Base-by-base conservation (phyloP, 2,329 filamentous ascomycete genomes). In the Geosmithia putterillii region DNA sequence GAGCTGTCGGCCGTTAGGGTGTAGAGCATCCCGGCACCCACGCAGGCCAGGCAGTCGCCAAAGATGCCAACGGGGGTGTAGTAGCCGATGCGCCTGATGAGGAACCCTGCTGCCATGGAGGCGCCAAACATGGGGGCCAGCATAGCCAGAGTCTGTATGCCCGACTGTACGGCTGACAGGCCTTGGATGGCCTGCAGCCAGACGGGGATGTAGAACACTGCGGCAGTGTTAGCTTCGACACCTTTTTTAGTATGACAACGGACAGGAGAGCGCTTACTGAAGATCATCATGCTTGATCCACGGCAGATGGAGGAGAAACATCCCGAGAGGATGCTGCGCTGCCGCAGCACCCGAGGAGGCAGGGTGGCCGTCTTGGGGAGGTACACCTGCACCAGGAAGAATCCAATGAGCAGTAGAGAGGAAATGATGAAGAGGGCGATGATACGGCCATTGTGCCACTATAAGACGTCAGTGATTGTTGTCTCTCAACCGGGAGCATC, bases 101-200 rank as follows among this genome's bases (percentile, higher is more conserved):
- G 21, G 9, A 48, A 47, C n/a, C 59, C 58, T 2, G 51, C 57
- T 47, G 55, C 23, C 19, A 58, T 43, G 15, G 49, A 51, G 4
- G 48, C 50, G 38, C 57, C 35, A 23, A 61, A 53, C 17, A 55
- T 49, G n/a, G 55, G 49, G 4, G 60, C 47, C 9, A 58, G 49
- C 17, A 56, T 47, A 3, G 58, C 54, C 3, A 62, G 47, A 14
- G 53, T 46, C 14, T 50, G 51, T 32, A 59, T 54, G n/a, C 58
- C 57, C 0, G 55, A 55, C 3, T 55, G 36, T 2, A 59, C 46
- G 17, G 58, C 56, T 2, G 53, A 49, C 17, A 48, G 45, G 8
- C 55, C 66, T 42, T 65, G 55, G 39, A 70, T 63, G 10, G 64
- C 65, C 46, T 72, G 69, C 52, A 71, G 73, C 66, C 69, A 75